Base-by-base conservation (phyloP, 179 eudicot genomes). In the Patellifolia procumbens region DNA sequence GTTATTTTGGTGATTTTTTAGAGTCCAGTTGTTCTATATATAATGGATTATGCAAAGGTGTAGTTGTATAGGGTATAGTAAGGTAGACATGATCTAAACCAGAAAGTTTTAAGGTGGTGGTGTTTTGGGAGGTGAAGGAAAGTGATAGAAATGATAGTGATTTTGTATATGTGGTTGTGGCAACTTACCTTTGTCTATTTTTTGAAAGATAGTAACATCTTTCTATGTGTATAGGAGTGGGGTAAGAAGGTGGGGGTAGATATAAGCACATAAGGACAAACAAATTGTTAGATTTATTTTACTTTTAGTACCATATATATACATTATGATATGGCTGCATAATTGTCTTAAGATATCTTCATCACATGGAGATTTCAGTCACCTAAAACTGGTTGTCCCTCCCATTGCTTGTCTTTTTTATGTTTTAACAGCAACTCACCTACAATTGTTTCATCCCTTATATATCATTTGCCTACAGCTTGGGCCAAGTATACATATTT, bases 281-380 rank as follows among this genome's bases (percentile, higher is more conserved):
- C 2, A 70, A 52, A 51, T 61, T 70, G 79, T 52, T 80, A 48
- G 39, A 75, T 80, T 43, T 51, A n/a, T n/a, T n/a, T n/a, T n/a
- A n/a, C n/a, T n/a, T 19, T 29, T 74, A n/a, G 61, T 59, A 56
- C 39, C 22, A 37, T 13, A 53, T 48, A 13, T 42, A 39, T 11
- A 29, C 3, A 60, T n/a, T n/a, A n/a, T n/a, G 64, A 2, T 13
- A 67, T 43, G 49, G 58, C 2, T 29, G 28, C 72, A 62, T 74
- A 28, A 63, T 68, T 69, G 58, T 69, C 45, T 48, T 74, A 64
- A 63, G 67, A 64, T 65, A 37, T 66, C 55, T 78, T 51, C 35
- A 66, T 74, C 79, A 71, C 79, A 81, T 76, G 80, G 70, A 81
- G 71, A 55, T 64, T 77, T 76, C 69, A 70, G 34, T 64, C 37